phyloP scores from a whole-genome alignment of 2,329 filamentous ascomycete genomes.

The Xylariaceae sp. region DNA sequence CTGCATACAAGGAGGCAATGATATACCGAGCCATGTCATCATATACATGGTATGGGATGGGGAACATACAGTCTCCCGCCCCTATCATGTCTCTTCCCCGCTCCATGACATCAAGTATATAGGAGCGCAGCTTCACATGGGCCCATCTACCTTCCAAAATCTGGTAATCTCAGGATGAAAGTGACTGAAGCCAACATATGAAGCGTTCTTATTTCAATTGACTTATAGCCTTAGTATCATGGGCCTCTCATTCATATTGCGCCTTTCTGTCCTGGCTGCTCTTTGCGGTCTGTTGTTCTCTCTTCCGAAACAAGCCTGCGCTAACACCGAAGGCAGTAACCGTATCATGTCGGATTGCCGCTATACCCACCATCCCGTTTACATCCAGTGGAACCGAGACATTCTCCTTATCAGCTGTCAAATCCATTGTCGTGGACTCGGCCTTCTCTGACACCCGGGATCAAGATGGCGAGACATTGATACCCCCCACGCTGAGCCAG shows the following conservation, averaged over 20 bases:
- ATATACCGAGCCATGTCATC: no score
- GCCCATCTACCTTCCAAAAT: no score
- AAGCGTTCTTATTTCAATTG: no score
- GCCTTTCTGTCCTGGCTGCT: not conserved
- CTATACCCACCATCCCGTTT: constrained; percentile 36
- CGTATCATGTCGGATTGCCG: constrained; percentile 21
- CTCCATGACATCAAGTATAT: no score
- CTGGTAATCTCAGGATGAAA: no score
- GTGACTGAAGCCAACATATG: no score
- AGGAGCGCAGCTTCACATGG: no score
- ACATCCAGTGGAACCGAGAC: constrained; percentile 20
- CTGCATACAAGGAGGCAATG: no score
- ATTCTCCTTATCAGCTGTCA: constrained; percentile 27
- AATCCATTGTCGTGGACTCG: constrained; percentile 42
- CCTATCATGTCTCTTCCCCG: no score
- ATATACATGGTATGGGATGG: no score
- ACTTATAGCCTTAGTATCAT: no score
- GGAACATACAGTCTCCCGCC: no score
- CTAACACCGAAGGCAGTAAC: constrained; percentile 15
- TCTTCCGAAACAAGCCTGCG: not conserved
- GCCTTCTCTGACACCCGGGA: constrained; percentile 39
- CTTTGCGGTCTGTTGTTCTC: not conserved
- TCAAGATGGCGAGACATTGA: constrained; percentile 44
- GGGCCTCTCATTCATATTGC: not conserved
- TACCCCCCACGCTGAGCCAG: constrained; percentile 45